These are phyloP conservation scores for Ephemerocybe angulata DNA, from an alignment of 768 basidiomycete species.

Conservation along the genomic window DNA sequence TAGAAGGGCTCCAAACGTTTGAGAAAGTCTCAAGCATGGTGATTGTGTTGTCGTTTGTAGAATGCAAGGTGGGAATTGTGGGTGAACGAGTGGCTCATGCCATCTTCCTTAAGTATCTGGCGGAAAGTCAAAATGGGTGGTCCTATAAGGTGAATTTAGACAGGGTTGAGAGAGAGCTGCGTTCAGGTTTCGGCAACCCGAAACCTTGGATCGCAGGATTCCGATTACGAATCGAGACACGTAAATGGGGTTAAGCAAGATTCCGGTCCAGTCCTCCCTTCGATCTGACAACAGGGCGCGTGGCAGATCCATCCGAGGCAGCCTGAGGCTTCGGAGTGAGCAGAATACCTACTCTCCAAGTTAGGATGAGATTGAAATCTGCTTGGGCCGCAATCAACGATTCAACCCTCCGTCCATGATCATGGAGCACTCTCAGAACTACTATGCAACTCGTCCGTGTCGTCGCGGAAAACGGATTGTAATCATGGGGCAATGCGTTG, in stretches of 20 bases:
- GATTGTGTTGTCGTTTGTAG: background rate
- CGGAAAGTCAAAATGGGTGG: too few species aligned
- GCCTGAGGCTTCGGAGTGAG: background rate
- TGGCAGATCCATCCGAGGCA: background rate
- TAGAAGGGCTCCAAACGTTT: background rate
- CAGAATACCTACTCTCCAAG: background rate
- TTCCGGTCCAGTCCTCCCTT: background rate
- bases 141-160: too few species aligned
- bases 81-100: background rate
- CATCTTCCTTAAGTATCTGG: too few species aligned
- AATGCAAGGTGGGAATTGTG: background rate
- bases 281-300: background rate
- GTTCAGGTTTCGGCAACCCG: background rate
- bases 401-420: too few species aligned
- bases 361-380: background rate
- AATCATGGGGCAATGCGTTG: too few species aligned
- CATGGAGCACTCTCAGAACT: too few species aligned
- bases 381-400: too few species aligned
- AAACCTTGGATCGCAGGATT: background rate
- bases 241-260: background rate
- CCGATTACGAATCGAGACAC: background rate
- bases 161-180: too few species aligned
- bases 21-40: constrained; percentile 1
- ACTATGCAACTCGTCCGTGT: too few species aligned
- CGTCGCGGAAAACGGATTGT: too few species aligned